These are phyloP conservation scores for Scedosporium aurantiacum DNA, from an alignment of 2,329 filamentous ascomycete genomes.

Conservation along the genomic window DNA sequence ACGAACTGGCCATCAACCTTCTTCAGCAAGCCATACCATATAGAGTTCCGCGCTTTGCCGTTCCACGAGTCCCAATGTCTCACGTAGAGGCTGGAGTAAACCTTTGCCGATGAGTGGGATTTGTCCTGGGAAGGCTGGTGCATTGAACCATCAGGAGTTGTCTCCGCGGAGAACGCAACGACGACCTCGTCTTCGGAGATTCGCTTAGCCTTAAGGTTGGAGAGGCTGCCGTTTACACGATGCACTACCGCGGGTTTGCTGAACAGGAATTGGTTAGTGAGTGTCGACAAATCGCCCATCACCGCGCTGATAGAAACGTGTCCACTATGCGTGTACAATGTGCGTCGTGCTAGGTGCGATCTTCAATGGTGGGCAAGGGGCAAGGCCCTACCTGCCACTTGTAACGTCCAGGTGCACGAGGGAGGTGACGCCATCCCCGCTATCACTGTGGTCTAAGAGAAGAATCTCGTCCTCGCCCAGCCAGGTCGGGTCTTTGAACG, in stretches of 20 bases:
- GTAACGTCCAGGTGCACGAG: constrained; percentile 27
- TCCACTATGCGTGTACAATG: not conserved
- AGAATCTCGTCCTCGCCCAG: constrained; percentile 54
- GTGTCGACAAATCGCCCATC: not conserved
- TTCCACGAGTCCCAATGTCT: constrained; percentile 77
- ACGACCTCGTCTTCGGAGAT: constrained; percentile 38
- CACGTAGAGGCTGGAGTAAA: constrained; percentile 67
- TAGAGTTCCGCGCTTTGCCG: constrained; percentile 54
- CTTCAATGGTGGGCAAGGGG: too few relatives aligned
- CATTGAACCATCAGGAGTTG: constrained; percentile 57
- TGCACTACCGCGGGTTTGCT: constrained; percentile 7
- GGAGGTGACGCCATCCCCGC: constrained; percentile 34
- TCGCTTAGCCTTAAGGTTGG: constrained; percentile 47
- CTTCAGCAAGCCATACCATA: constrained; percentile 60
- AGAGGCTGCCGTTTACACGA: constrained; percentile 31
- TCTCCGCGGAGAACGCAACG: constrained; percentile 50
- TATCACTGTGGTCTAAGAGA: constrained; percentile 33
- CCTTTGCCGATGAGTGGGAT: constrained; percentile 50
- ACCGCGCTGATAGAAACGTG: not conserved
- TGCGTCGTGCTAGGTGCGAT: too few relatives aligned
- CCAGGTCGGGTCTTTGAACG: constrained; percentile 66
- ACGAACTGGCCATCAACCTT: constrained; percentile 28
- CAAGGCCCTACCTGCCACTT: constrained; percentile 6
- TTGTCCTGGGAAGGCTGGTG: constrained; percentile 55
- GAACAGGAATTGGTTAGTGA: not conserved